Evolutionary conservation across 306 rosid species (phyloP), one percentile per base, ranked within the genome.

Genomic region (Sicyos edulis): DNA sequence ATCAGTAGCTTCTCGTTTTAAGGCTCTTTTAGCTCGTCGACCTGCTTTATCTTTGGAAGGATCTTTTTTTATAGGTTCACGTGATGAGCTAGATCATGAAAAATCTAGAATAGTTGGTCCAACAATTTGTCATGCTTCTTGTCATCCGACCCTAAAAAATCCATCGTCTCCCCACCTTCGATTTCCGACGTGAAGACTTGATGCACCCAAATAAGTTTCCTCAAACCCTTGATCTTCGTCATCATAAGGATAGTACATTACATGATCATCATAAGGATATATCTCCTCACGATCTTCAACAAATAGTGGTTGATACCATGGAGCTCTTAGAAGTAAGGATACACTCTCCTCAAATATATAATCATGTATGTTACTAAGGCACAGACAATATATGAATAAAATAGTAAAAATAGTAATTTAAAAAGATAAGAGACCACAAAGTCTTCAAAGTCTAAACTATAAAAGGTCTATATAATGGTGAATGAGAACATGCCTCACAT

Each of bases 151-250:
- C 56, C 95, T 87, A 4, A 92, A 88, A 26, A 73, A 93, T 16
- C 96, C 99, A 47, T 85, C 91, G 40, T 85, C 90, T 54, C 99
- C 96, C 97, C 96, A 93, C 68, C 97, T 78, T 4, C 97, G 85
- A 68, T 93, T 93, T 34, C 97, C 97, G 3, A 93, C 83, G 4
- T 95, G 91, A 22, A 93, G 66, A 83, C 81, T 84, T 6, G 86
- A 83, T 22, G 84, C 62, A 24, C 84, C 82, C 77, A 81, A 83
- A 74, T 84, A 91, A 70, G 19, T 85, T 53, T 86, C 96, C 50
- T 87, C 91, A 4, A 80, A 70, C 50, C 84, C 91, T 4, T 83
- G 88, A 14, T 86, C 82, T 1, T 80, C 88, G 7, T n/a, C n/a
- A n/a, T n/a, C n/a, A n/a, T n/a, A 86, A 5, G 54, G 82, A 76